Conservation (phyloP, 129 eudicot species). For the Flaveria linearis region DNA sequence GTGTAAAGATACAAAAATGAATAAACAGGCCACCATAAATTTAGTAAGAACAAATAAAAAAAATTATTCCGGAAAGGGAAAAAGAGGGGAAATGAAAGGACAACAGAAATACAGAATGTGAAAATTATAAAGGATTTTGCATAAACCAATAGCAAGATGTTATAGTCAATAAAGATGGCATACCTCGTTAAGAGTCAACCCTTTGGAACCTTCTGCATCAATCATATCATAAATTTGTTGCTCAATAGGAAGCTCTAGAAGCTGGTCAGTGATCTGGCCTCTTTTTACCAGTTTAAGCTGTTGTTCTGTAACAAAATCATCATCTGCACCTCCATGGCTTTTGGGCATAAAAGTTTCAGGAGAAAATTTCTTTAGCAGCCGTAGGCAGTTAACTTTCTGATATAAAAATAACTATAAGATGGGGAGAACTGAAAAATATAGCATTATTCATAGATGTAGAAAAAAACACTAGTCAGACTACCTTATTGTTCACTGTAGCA, state of each 20-base stretch:
- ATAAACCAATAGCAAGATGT: neutral
- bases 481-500: constrained; percentile 66
- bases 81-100: neutral
- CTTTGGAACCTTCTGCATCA: constrained; percentile 85
- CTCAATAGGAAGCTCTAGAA: constrained; percentile 88
- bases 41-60: neutral
- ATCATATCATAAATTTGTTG: constrained; percentile 88
- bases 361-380: constrained; percentile 72
- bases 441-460: neutral
- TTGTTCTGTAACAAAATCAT: constrained; percentile 56
- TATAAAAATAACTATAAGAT: constrained; percentile 5
- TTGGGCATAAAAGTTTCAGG: constrained; percentile 60
- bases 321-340: constrained; percentile 46
- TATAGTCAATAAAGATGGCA: constrained; percentile 26
- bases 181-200: constrained; percentile 69
- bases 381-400: constrained; percentile 77
- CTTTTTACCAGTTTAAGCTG: constrained; percentile 46
- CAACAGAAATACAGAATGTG: neutral
- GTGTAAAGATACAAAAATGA: neutral
- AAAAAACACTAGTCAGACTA: constrained; percentile 21
- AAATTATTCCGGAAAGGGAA: neutral
- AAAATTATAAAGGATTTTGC: neutral
- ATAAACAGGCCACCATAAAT: neutral
- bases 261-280: constrained; percentile 72
- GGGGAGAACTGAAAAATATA: constrained; percentile 14